phyloP scores from a whole-genome alignment of 768 basidiomycete species.

The Hygrophorus pudorinus region DNA sequence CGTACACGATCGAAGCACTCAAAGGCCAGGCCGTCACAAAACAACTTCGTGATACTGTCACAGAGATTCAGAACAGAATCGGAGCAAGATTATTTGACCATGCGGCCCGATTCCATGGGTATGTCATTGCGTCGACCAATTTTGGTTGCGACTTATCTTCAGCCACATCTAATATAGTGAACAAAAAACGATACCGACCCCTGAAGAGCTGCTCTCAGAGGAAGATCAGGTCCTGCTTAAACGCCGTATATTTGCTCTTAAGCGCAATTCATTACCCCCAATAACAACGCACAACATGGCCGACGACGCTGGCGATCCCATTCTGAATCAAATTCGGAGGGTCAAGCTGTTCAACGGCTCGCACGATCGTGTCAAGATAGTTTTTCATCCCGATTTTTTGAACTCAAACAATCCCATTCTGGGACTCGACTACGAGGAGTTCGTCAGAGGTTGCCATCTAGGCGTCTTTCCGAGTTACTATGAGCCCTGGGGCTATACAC shows the following conservation, averaged over 20 bases:
- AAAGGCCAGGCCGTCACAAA: constrained; percentile 96
- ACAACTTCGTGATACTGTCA: constrained; percentile 91
- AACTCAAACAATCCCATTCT: constrained; percentile 97
- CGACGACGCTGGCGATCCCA: constrained; percentile 86
- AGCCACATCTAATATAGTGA: constrained; percentile 34
- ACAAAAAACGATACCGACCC: constrained; percentile 61
- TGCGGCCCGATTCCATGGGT: constrained; percentile 89
- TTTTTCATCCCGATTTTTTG: constrained; percentile 98
- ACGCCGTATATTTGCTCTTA: constrained; percentile 92
- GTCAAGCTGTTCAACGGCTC: constrained; percentile 87
- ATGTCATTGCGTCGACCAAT: constrained; percentile 17
- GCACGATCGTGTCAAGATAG: constrained; percentile 89
- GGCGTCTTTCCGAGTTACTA: constrained; percentile 99
- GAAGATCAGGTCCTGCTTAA: constrained; percentile 95
- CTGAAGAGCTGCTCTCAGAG: constrained; percentile 70
- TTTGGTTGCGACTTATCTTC: background rate
- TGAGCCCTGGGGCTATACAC: constrained; percentile 94
- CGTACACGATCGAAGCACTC: constrained; percentile 94
- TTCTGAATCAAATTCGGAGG: constrained; percentile 88
- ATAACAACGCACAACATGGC: constrained; percentile 99
- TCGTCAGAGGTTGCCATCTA: constrained; percentile 94
- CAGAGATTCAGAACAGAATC: constrained; percentile 89
- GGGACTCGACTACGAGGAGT: constrained; percentile 97
- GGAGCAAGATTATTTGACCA: constrained; percentile 91
- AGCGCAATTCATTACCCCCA: constrained; percentile 89